These are phyloP conservation scores for Diutina siamensis DNA, from an alignment of 1,139 yeast species.

Conservation along the genomic window DNA sequence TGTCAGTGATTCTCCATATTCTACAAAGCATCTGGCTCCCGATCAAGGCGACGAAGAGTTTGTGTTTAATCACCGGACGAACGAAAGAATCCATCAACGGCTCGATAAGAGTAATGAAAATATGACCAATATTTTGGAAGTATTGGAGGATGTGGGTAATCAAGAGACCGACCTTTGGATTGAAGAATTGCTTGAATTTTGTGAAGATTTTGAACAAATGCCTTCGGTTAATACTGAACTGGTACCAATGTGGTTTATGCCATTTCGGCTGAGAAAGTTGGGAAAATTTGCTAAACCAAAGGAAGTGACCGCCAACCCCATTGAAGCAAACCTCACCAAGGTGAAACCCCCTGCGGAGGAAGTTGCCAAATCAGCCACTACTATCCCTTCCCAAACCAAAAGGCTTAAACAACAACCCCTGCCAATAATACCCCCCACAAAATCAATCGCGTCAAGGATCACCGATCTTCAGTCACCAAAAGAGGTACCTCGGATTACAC, in stretches of 20 bases:
- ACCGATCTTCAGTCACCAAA: not conserved
- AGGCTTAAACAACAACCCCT: too few relatives aligned
- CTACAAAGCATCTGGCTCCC: too few relatives aligned
- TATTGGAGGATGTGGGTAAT: not conserved
- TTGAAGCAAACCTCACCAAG: too few relatives aligned
- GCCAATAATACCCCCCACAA: not conserved
- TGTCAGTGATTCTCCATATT: not conserved
- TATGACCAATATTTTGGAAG: not conserved
- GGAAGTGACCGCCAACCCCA: too few relatives aligned
- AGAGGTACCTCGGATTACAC: too few relatives aligned
- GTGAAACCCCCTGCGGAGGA: too few relatives aligned
- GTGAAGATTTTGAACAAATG: not conserved
- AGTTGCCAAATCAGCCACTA: too few relatives aligned
- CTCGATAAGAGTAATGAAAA: not conserved
- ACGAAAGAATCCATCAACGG: not conserved
- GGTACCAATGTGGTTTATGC: constrained; percentile 4
- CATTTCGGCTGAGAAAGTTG: not conserved
- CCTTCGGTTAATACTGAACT: not conserved
- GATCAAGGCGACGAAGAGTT: not conserved
- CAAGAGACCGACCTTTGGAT: not conserved
- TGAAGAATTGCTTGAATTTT: not conserved
- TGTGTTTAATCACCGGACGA: not conserved
- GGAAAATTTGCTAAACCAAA: not conserved
- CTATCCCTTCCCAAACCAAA: too few relatives aligned
- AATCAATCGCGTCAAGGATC: not conserved